Percentiles rank a stretch among this genome's conserved stretches.
These are phyloP conservation scores for Russula vinacea DNA, from an alignment of 768 basidiomycete genomes.

Conservation along the genomic window DNA sequence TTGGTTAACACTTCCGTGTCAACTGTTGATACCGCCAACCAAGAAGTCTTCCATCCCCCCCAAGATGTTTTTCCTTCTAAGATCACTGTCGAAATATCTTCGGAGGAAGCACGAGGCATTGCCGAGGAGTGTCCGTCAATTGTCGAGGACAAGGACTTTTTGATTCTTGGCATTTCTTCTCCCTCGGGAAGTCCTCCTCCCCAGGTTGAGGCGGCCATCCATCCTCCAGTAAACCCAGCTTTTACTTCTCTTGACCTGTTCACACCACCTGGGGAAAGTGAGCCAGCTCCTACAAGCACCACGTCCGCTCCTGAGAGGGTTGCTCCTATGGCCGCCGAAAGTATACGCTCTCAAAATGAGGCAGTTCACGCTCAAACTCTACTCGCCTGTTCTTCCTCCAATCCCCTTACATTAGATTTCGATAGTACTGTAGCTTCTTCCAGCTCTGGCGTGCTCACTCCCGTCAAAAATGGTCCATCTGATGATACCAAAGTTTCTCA, in stretches of 20 bases:
- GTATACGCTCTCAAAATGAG: not conserved
- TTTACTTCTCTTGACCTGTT: not conserved
- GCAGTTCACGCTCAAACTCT: not conserved
- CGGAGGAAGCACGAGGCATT: not conserved
- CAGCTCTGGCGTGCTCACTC: not conserved
- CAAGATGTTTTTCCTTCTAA: not conserved
- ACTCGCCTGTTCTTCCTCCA: not conserved
- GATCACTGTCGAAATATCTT: not conserved
- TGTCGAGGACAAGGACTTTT: slow-evolving; percentile 2
- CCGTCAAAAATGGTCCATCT: not conserved
- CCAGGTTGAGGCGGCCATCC: not conserved
- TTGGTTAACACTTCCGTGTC: not conserved
- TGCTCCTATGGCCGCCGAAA: not conserved
- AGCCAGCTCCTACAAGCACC: not conserved
- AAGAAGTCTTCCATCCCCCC: not conserved
- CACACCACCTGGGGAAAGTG: not conserved
- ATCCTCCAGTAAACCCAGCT: not conserved
- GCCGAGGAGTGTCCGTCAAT: not conserved
- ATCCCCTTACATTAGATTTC: not conserved
- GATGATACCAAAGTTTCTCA: not conserved
- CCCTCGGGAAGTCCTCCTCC: not conserved
- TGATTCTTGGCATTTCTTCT: not conserved
- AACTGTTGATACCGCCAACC: not conserved
- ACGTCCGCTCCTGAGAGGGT: not conserved
- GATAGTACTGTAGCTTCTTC: not conserved